Evolutionary conservation across 192 early-diverging fungal species (phyloP), one percentile per base, ranked within the genome.

Genomic region (Backusella circina): DNA sequence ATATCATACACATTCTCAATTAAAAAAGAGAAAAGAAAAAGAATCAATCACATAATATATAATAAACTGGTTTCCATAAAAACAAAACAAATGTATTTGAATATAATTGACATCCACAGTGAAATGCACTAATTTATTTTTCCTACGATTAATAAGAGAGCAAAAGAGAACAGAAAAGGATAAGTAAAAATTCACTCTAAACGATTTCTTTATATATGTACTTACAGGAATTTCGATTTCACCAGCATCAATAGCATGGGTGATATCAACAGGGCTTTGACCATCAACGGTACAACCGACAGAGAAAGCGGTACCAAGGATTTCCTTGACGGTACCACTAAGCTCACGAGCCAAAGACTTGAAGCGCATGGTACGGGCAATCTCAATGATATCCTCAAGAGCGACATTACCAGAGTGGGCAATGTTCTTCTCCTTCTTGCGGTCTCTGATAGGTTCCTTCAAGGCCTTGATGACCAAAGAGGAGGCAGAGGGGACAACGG

Each of bases 341-440:
- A 99, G 90, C 86, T 94, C 92, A 85, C 96, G 95, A 75, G 97
- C 94, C 74, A 92, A 80, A 51, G 96, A 98, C 93, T 97, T 99
- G 91, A 82, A 82, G 57, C 93, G 92, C 94, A 99, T 96, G 84
- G 89, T 95, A 81, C 94, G 94, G 80, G 97, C 97, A 82, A 99
- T 90, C 77, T 97, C 96, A 79, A 97, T 92, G 70, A 99, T 89
- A 74, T 96, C 92, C 85, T 97, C 92, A 35, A 99, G 81, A 70
- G 94, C 86, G 82, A 99, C 88, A 92, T 99, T 99, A 77, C 97
- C 97, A 81, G 82, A 89, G 92, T 98, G 97, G 87, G 96, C 91
- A 86, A 98, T 96, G 94, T 99, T 99, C 95, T 99, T 99, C 88
- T 99, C 98, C 95, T 99, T 99, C 94, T 99, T 99, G 86, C 91